These are phyloP conservation scores for Cladorrhinum sp. DNA, from an alignment of 2,329 filamentous ascomycete genomes.

Conservation along the genomic window DNA sequence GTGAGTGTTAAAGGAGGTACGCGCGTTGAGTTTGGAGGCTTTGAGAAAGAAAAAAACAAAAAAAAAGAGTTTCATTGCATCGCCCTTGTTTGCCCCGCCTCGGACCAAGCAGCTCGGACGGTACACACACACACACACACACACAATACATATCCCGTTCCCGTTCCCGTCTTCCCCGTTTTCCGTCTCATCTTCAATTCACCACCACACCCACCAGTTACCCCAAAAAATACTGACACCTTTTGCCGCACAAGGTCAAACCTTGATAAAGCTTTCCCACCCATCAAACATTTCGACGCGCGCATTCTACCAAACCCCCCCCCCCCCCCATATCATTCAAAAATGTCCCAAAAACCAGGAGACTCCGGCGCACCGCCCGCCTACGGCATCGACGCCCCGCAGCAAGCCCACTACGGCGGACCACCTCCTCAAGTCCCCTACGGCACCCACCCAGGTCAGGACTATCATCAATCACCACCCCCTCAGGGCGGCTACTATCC, in stretches of 20 bases:
- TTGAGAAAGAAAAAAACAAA: too few species aligned
- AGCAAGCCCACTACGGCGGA: constrained; percentile 23
- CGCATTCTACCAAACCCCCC: background rate
- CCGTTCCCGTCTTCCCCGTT: background rate
- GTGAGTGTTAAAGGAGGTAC: background rate
- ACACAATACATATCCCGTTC: background rate
- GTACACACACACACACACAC: background rate
- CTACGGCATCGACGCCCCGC: constrained; percentile 39
- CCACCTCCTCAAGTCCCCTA: constrained; percentile 29
- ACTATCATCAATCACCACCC: background rate
- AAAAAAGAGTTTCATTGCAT: background rate
- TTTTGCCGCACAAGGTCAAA: constrained; percentile 5
- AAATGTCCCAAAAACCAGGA: constrained; percentile 42
- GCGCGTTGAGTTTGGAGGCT: background rate
- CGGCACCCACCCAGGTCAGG: constrained; percentile 25
- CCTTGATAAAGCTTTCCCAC: background rate
- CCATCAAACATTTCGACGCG: background rate
- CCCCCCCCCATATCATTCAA: background rate
- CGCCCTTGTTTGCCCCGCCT: background rate
- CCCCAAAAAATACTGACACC: background rate
- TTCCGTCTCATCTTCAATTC: background rate
- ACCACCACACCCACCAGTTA: background rate
- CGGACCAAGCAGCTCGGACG: too few species aligned
- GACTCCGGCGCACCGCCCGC: constrained; percentile 46
- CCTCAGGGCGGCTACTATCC: constrained; percentile 7